These are phyloP conservation scores for Bisporella sp. DNA, from an alignment of 2,329 filamentous ascomycete genomes.

Conservation along the genomic window DNA sequence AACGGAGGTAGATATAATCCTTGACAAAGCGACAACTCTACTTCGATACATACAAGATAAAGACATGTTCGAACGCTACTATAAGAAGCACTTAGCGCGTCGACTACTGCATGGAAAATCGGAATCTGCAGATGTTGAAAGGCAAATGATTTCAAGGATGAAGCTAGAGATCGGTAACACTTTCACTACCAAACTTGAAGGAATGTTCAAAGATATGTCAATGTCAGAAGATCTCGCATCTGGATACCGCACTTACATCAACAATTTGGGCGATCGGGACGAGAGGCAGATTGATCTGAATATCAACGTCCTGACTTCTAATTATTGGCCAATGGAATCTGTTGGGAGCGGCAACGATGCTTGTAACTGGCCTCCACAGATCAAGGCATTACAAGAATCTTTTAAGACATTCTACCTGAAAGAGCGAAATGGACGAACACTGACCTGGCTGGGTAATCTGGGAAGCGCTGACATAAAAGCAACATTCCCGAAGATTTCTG, in stretches of 20 bases:
- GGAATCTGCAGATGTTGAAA: conserved; percentile 85
- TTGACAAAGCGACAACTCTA: conserved; percentile 85
- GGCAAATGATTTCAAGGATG: conserved; percentile 94
- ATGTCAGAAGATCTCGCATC: conserved; percentile 77
- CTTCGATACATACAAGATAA: conserved; percentile 86
- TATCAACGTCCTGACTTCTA: conserved; percentile 83
- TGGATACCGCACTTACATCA: conserved; percentile 65
- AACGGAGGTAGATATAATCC: conserved; percentile 70
- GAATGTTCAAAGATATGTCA: conserved; percentile 96
- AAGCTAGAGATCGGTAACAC: conserved; percentile 93
- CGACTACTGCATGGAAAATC: conserved; percentile 84
- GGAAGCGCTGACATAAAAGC: conserved; percentile 85
- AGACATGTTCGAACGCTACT: conserved; percentile 93
- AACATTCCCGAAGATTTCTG: conserved; percentile 63
- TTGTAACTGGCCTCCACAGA: conserved; percentile 68
- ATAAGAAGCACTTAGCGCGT: conserved; percentile 92
- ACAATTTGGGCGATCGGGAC: conserved; percentile 42
- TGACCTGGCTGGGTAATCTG: conserved; percentile 69
- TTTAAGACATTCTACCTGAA: conserved; percentile 86
- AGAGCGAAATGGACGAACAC: conserved; percentile 78
- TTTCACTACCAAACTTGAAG: conserved; percentile 88
- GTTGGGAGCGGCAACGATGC: conserved; percentile 54
- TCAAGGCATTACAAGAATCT: conserved; percentile 70
- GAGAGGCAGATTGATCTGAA: conserved; percentile 67
- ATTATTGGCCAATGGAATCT: conserved; percentile 89